Percentiles rank a stretch among this genome's conserved stretches.
Evolutionary conservation across 371 early-diverging fungal species (phyloP).

Genomic region (Mortierella sp.): DNA sequence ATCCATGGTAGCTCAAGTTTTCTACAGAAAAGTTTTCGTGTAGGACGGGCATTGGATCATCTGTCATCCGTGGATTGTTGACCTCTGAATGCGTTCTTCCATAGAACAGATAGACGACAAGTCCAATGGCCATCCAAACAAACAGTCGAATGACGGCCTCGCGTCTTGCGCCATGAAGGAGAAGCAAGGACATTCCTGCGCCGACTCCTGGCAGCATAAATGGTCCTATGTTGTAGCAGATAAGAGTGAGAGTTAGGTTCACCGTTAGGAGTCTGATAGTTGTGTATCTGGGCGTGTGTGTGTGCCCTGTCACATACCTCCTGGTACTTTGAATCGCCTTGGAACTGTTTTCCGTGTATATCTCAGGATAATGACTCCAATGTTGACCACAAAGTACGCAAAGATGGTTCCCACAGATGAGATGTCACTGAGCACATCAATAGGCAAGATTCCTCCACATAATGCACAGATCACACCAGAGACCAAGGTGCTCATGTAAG

Average conservation of each 20-base stretch:
- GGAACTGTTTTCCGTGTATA: constrained; percentile 76
- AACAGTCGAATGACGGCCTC: constrained; percentile 42
- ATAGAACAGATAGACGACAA: constrained; percentile 37
- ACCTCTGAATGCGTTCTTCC: constrained; percentile 48
- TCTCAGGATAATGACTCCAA: constrained; percentile 80
- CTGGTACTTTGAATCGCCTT: constrained; percentile 84
- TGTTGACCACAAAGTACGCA: constrained; percentile 86
- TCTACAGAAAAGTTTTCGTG: constrained; percentile 43
- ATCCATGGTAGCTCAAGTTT: constrained; percentile 28
- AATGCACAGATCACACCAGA: constrained; percentile 78
- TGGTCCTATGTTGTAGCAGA: constrained; percentile 20
- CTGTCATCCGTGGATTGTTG: constrained; percentile 41
- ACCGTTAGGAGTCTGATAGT: too few relatives aligned
- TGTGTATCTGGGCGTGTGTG: background rate
- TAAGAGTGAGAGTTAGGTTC: too few relatives aligned
- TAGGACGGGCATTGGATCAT: constrained; percentile 46
- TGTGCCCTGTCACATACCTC: too few relatives aligned
- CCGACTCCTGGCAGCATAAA: constrained; percentile 40
- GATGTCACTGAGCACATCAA: constrained; percentile 86
- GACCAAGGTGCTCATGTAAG: constrained; percentile 77
- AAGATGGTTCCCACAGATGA: constrained; percentile 89
- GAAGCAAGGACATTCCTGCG: constrained; percentile 34
- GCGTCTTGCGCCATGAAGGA: constrained; percentile 35
- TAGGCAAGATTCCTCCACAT: constrained; percentile 80
- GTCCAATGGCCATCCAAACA: constrained; percentile 49